Percentiles rank a stretch among this genome's conserved stretches.
Conservation (phyloP, 2,329 filamentous ascomycete species). For the Alternaria gaisen region DNA sequence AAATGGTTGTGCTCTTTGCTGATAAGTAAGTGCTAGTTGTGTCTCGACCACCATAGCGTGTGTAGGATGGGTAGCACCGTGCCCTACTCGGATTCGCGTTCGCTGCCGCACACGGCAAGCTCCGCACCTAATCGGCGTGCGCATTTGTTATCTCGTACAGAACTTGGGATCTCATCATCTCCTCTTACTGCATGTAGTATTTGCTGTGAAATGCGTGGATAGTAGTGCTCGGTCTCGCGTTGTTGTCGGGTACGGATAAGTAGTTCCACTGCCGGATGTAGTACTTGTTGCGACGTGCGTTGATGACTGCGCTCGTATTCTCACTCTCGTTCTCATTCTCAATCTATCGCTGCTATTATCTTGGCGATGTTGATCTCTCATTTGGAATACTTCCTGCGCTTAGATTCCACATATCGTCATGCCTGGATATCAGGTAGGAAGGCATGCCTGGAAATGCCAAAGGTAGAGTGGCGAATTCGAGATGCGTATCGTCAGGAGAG, state of each 20-base stretch:
- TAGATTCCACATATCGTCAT: not conserved
- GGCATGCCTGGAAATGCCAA: not conserved
- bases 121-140: not conserved
- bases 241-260: not conserved
- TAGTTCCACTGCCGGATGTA: not conserved
- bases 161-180: not conserved
- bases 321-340: constrained; percentile 2
- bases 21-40: not conserved
- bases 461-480: not conserved
- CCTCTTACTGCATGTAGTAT: not conserved
- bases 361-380: not conserved
- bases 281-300: not conserved
- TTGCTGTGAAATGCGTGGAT: not conserved
- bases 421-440: not conserved
- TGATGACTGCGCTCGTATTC: constrained; percentile 4
- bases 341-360: not conserved
- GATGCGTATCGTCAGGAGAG: not conserved
- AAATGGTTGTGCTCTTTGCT: not conserved
- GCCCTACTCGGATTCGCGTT: not conserved
- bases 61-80: not conserved
- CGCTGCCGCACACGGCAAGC: not conserved
- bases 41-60: not conserved
- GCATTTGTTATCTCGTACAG: not conserved
- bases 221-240: not conserved
- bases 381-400: not conserved